Evolutionary conservation across 345 rosid genomes (phyloP).

Genomic region (Psidium guajava): DNA sequence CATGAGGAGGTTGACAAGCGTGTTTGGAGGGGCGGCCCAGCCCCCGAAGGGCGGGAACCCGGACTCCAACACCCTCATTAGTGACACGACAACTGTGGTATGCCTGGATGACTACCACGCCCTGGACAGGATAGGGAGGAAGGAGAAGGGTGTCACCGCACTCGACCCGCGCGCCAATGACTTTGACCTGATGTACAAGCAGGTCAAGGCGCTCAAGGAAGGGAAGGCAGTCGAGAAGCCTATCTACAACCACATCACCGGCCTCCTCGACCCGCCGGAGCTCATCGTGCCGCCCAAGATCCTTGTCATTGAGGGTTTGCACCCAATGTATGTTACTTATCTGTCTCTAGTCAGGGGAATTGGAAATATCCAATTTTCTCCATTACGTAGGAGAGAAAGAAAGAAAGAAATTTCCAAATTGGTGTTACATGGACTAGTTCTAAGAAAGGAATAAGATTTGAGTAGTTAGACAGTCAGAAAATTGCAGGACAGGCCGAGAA

Average conservation of each 20-base stretch:
- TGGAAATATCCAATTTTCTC: neutral
- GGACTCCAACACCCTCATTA: conserved; percentile 91
- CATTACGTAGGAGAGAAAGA: neutral
- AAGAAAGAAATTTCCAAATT: neutral
- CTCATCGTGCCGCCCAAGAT: conserved; percentile 91
- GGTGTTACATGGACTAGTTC: neutral
- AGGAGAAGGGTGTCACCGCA: conserved; percentile 88
- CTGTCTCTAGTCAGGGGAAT: neutral
- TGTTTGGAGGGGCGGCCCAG: conserved; percentile 92
- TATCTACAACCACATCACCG: conserved; percentile 87
- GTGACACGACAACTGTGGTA: conserved; percentile 88
- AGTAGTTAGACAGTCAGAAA: neutral
- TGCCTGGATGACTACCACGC: conserved; percentile 95
- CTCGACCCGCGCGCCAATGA: conserved; percentile 89
- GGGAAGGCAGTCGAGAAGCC: conserved; percentile 85
- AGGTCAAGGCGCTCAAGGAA: conserved; percentile 78
- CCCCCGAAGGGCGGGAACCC: conserved; percentile 97
- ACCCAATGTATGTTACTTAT: conserved; percentile 68
- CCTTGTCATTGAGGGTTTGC: conserved; percentile 94
- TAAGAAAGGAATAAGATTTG: neutral
- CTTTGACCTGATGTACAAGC: conserved; percentile 94
- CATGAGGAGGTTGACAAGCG: conserved; percentile 89
- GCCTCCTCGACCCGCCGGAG: conserved; percentile 89
- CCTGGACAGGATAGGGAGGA: conserved; percentile 77
- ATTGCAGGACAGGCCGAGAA: neutral